Evolutionary conservation across 1,284 basidiomycete species (phyloP), one percentile per base, ranked within the genome.

Genomic region (Mixia osmundae): DNA sequence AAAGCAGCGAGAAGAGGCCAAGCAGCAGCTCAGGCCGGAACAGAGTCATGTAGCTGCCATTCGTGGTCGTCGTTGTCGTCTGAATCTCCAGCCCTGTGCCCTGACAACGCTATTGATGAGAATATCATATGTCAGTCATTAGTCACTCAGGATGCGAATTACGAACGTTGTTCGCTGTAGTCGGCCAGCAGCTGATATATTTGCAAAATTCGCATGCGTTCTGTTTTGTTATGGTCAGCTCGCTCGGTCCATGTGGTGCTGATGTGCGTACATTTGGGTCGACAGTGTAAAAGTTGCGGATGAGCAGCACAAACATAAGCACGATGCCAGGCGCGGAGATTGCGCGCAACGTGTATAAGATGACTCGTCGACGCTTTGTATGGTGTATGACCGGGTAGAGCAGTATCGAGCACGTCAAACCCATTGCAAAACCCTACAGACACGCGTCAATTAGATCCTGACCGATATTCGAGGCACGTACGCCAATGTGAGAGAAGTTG

Each of bases 281-380:
- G 26, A 69, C 69, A 3, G 69, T 80, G 53, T 87, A 91, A 56
- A 95, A 94, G 57, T 95, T 94, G 44, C 71, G 65, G 22, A 68
- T 67, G 25, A 94, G 64, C 3, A 83, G 64, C 18, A 85, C 74
- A 45, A 76, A 89, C 22, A 89, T 65, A 20, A 87, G 59, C 16
- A 89, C 56, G 3, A 72, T 66, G 27, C 89, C 47, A 0, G 73
- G 72, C 22, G 80, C 61, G 0, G 79, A 77, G 22, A 71, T 57
- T 11, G 79, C 47, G 37, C 87, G 69, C 48, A 76, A 66, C 24
- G 50, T 58, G 71, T 76, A 82, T 46, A 76, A 69, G 31, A 78
- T 65, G n/a, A 67, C 51, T 38, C 67, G 66, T 52, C 87, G 82
- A 10, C 69, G 63, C 39, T 64, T 71, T 1, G 77, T 73, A 14